Evolutionary conservation across 108 stramenopile species (phyloP).

Genomic region (Nannochloropsis granulata): DNA sequence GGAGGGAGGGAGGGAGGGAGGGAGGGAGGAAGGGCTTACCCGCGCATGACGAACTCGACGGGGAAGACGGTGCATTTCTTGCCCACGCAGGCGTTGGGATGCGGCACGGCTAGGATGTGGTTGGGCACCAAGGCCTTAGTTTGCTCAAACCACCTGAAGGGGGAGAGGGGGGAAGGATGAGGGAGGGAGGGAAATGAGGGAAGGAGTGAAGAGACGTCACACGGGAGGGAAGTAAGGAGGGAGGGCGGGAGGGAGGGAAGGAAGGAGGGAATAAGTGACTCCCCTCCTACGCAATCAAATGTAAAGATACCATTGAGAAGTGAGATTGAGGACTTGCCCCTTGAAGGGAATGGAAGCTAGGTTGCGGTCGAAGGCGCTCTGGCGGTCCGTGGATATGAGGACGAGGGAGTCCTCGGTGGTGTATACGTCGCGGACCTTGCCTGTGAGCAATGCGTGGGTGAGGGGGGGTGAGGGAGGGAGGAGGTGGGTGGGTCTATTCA

Average conservation of each 20-base stretch:
- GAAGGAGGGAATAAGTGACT: not conserved
- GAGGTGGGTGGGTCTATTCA: not conserved
- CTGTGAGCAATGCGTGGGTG: not conserved
- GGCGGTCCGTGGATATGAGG: slow-evolving; percentile 90
- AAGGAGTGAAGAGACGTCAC: not conserved
- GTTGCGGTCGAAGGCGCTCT: slow-evolving; percentile 92
- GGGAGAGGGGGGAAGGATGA: not conserved
- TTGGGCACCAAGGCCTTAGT: slow-evolving; percentile 77
- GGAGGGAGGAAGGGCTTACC: slow-evolving; percentile 5
- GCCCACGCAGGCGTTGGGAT: slow-evolving; percentile 81
- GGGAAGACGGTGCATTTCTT: slow-evolving; percentile 85
- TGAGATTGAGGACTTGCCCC: slow-evolving; percentile 83
- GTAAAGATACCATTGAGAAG: slow-evolving; percentile 32
- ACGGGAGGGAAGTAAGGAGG: not conserved
- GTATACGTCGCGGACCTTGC: slow-evolving; percentile 46
- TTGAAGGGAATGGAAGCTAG: slow-evolving; percentile 90
- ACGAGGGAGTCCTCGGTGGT: slow-evolving; percentile 42
- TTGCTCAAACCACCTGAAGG: slow-evolving; percentile 68
- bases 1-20: not conserved
- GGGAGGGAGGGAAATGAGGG: not conserved
- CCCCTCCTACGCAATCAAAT: not conserved
- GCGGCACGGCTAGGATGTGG: slow-evolving; percentile 69
- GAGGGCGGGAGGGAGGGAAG: not conserved
- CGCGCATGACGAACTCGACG: slow-evolving; percentile 88
- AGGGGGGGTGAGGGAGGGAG: not conserved